Evolutionary conservation across 768 basidiomycete species (phyloP).

Genomic region (Pisolithus marmoratus): DNA sequence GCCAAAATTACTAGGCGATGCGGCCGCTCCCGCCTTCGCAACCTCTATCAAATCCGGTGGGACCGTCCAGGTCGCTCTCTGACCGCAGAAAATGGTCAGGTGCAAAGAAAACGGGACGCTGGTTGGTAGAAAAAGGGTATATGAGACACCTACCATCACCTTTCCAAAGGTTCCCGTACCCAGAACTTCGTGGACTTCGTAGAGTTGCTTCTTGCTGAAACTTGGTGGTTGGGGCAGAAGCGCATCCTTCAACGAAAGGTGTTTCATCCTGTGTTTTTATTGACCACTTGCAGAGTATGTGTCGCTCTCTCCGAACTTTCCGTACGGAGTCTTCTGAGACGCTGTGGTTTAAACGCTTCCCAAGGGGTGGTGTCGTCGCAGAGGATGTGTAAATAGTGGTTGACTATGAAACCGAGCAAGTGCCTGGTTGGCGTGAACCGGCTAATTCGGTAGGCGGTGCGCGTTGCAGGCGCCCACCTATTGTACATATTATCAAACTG

Average conservation of each 20-base stretch:
- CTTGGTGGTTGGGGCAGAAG: constrained; percentile 81
- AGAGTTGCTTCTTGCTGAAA: constrained; percentile 80
- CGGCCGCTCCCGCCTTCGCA: constrained; percentile 54
- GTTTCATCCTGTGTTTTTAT: constrained; percentile 19
- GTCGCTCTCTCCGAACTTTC: not conserved
- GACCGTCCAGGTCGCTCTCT: constrained; percentile 78
- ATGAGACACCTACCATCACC: constrained; percentile 58
- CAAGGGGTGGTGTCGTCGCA: no score
- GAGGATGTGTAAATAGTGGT: no score
- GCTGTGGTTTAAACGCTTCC: not conserved
- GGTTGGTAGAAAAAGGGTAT: not conserved
- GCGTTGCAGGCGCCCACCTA: no score
- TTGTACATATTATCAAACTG: no score
- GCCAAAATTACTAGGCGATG: constrained; percentile 25
- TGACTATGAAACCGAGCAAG: no score
- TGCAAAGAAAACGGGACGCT: not conserved
- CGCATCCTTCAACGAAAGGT: constrained; percentile 43
- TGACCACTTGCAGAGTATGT: not conserved
- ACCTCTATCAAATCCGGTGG: constrained; percentile 53
- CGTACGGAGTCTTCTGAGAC: not conserved
- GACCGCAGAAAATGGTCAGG: constrained; percentile 1
- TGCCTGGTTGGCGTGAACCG: no score
- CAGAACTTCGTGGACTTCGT: constrained; percentile 65
- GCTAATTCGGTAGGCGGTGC: no score
- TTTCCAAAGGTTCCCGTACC: constrained; percentile 89